Evolutionary conservation across 2,329 filamentous ascomycete species (phyloP), one percentile per base, ranked within the genome.

Genomic region (Endoconidiophora polonica): DNA sequence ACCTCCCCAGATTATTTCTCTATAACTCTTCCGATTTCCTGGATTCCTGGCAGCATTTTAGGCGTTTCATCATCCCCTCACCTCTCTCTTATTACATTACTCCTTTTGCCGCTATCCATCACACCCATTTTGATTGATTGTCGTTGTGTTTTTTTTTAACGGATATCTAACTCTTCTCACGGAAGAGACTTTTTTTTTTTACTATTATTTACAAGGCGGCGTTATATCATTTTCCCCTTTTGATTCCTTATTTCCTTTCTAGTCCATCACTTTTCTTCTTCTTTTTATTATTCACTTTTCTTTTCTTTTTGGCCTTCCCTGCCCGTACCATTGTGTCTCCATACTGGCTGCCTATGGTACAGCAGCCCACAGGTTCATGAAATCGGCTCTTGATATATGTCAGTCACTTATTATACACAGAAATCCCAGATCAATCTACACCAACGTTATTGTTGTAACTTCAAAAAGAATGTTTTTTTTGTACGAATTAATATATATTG

Each of bases 1-100:
- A 16, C 33, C n/a, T 36, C 14, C 46, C 26, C 46, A 48, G 42
- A 37, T 41, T 39, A 42, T 44, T 49, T 48, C 38, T 49, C 50
- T 52, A 42, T 52, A 52, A 36, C 50, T 49, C 47, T 52, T 49
- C 38, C 46, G 41, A 52, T 52, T 52, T 46, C 20, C 38, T 49
- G 46, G 46, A 49, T 46, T 46, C 41, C 38, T n/a, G 46, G 50
- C 47, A 49, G 47, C 50, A 52, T 52, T 41, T 52, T 48, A 46
- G 47, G 50, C 50, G 50, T 49, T 52, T 52, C 46, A 36, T 43
- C 33, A 33, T 47, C 23, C 29, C 29, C 44, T 20, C 18, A 48
- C 38, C 38, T 42, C 39, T 42, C 38, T 40, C 18, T 52, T 41
- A 42, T 39, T 48, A 20, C 38, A 29, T 23, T 36, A 20, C 20